Evolutionary conservation across 2,329 filamentous ascomycete species (phyloP).

Genomic region (Hypocreales sp.): DNA sequence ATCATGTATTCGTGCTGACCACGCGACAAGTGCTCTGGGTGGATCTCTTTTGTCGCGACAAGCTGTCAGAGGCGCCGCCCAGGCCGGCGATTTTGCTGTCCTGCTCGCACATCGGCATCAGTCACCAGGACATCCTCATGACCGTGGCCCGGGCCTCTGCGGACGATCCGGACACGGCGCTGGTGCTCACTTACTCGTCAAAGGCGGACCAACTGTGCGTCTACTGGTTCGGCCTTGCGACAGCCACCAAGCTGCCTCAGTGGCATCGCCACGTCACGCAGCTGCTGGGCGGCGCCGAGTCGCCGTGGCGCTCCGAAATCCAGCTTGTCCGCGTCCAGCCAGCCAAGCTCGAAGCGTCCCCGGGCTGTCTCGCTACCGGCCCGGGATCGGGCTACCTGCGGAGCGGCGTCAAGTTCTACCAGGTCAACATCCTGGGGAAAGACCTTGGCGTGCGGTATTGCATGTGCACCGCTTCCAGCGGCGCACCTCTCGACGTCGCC

Average conservation of each 20-base stretch:
- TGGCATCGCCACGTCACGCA: slow-evolving; percentile 21
- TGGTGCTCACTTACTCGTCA: slow-evolving; percentile 20
- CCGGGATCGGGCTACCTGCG: slow-evolving; percentile 15
- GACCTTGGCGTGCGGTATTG: slow-evolving; percentile 28
- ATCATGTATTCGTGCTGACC: slow-evolving; percentile 44
- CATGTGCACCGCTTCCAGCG: slow-evolving; percentile 13
- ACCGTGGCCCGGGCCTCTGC: slow-evolving; percentile 11
- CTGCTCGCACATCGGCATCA: slow-evolving; percentile 13
- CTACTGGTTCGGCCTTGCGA: slow-evolving; percentile 17
- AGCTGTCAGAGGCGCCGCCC: slow-evolving; percentile 1
- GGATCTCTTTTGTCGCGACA: slow-evolving; percentile 16
- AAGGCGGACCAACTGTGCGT: slow-evolving; percentile 15
- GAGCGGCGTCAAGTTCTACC: slow-evolving; percentile 26
- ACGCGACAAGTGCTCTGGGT: slow-evolving; percentile 32
- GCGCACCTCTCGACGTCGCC: slow-evolving; percentile 9
- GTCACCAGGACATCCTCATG: slow-evolving; percentile 12
- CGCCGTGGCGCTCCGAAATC: slow-evolving; percentile 4
- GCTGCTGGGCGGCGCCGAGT: slow-evolving; percentile 7
- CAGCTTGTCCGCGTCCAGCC: slow-evolving; percentile 14
- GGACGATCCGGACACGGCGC: slow-evolving; percentile 6
- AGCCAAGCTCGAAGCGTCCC: slow-evolving; percentile 7
- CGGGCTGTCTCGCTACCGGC: slow-evolving; percentile 4
- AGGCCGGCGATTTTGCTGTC: slow-evolving; percentile 12
- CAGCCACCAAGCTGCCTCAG: slow-evolving; percentile 13
- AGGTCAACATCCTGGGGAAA: slow-evolving; percentile 25